phyloP scores from a whole-genome alignment of 2,329 filamentous ascomycete species.

The Ramichloridium luteum region DNA sequence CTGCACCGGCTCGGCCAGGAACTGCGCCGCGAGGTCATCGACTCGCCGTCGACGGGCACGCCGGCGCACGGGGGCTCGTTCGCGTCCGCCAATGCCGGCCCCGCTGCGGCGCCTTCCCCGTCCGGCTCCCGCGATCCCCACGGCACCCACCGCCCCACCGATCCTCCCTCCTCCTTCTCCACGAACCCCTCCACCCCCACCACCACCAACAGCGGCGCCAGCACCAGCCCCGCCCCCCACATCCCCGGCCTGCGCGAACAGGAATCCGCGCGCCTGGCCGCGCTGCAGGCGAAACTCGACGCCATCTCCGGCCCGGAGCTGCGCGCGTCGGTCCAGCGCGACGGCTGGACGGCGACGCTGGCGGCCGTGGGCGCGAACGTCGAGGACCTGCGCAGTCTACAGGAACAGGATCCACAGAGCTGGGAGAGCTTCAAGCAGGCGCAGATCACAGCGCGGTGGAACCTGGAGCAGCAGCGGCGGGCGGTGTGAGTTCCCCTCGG shows the following conservation, averaged over 20 bases:
- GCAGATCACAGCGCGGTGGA: constrained; percentile 25
- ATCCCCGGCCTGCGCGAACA: constrained; percentile 21
- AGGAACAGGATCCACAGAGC: constrained; percentile 27
- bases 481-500: constrained; percentile 1
- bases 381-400: constrained; percentile 52
- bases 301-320: constrained; percentile 50
- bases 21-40: constrained; percentile 51
- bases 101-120: constrained; percentile 15
- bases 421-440: constrained; percentile 26
- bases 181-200: no score
- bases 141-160: constrained; percentile 12
- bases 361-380: constrained; percentile 53
- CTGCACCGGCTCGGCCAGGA: constrained; percentile 57
- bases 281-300: constrained; percentile 32
- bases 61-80: constrained; percentile 1
- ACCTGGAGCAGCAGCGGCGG: constrained; percentile 13
- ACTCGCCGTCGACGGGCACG: constrained; percentile 28
- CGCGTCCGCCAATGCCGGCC: constrained; percentile 12
- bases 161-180: no score
- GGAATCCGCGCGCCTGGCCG: constrained; percentile 25
- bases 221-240: not conserved
- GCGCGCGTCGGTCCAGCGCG: constrained; percentile 46
- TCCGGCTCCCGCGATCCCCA: constrained; percentile 14
- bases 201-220: constrained; percentile 3
- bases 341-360: constrained; percentile 49